These are phyloP conservation scores for Vaccinium myrtillus DNA, from an alignment of 148 eudicot species.

Conservation along the genomic window DNA sequence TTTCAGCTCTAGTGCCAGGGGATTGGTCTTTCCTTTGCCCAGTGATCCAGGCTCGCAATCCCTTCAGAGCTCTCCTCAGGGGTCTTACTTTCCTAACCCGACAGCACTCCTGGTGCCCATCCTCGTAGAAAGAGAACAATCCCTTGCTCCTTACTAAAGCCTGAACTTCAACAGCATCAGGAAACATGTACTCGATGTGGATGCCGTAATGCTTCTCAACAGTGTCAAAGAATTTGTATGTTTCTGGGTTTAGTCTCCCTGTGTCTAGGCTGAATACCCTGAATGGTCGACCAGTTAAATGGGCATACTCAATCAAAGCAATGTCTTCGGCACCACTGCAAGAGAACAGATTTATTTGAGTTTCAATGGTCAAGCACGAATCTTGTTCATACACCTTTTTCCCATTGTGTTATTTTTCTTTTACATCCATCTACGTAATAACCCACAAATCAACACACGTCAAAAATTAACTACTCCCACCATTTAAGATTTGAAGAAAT, in stretches of 20 bases:
- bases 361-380: background rate
- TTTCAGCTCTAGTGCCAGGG: conserved; percentile 18
- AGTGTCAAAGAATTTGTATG: conserved; percentile 11
- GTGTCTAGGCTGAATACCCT: conserved; percentile 26
- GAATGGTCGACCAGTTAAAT: conserved; percentile 19
- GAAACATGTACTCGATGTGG: conserved; percentile 19
- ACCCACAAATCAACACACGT: background rate
- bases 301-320: conserved; percentile 20
- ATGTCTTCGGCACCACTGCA: conserved; percentile 27
- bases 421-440: background rate
- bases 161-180: conserved; percentile 18
- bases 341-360: background rate
- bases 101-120: conserved; percentile 23
- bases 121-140: conserved; percentile 18
- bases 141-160: conserved; percentile 18
- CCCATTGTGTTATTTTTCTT: background rate
- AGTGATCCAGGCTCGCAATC: conserved; percentile 19
- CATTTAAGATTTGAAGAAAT: background rate
- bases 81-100: conserved; percentile 24
- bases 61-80: conserved; percentile 15
- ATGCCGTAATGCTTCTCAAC: conserved; percentile 20
- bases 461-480: background rate
- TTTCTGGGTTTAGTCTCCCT: conserved; percentile 19
- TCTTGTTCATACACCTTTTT: background rate
- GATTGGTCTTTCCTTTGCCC: conserved; percentile 25